phyloP scores from a whole-genome alignment of 2,329 filamentous ascomycete genomes.

The Aspergillus transmontanensis region DNA sequence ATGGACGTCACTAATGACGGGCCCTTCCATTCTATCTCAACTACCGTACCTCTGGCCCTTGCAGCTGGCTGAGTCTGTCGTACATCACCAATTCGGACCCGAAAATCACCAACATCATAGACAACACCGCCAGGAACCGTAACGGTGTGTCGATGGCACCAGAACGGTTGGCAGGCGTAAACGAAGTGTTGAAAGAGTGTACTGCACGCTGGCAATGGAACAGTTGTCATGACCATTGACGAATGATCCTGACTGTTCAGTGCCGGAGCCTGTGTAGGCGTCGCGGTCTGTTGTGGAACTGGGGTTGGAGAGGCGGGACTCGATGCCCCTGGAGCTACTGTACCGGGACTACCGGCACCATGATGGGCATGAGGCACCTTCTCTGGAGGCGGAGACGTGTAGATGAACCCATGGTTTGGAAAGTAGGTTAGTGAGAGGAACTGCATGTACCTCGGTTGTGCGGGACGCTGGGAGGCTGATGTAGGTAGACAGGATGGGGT shows the following conservation, averaged over 20 bases:
- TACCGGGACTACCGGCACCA: background rate
- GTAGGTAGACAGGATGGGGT: constrained; percentile 43
- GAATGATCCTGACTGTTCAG: background rate
- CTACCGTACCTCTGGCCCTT: constrained; percentile 44
- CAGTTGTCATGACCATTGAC: constrained; percentile 42
- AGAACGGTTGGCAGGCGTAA: constrained; percentile 46
- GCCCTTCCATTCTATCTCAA: constrained; percentile 48
- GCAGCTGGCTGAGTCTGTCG: constrained; percentile 42
- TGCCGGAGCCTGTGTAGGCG: background rate
- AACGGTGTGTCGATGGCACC: constrained; percentile 45
- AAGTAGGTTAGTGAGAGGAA: constrained; percentile 46
- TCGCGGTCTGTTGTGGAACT: background rate
- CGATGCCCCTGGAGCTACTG: background rate
- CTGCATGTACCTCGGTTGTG: constrained; percentile 44
- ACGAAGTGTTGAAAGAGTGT: constrained; percentile 45
- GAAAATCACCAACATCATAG: constrained; percentile 48
- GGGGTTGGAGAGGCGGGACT: background rate
- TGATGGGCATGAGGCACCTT: constrained; percentile 16
- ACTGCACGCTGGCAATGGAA: constrained; percentile 36
- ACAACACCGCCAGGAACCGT: constrained; percentile 38
- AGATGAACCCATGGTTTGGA: constrained; percentile 44
- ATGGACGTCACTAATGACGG: constrained; percentile 36
- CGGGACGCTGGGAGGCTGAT: constrained; percentile 32
- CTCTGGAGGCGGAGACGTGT: constrained; percentile 36
- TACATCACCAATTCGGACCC: constrained; percentile 46